Base-by-base conservation (phyloP, 306 rosid genomes). In the Lathyrus aphaca region DNA sequence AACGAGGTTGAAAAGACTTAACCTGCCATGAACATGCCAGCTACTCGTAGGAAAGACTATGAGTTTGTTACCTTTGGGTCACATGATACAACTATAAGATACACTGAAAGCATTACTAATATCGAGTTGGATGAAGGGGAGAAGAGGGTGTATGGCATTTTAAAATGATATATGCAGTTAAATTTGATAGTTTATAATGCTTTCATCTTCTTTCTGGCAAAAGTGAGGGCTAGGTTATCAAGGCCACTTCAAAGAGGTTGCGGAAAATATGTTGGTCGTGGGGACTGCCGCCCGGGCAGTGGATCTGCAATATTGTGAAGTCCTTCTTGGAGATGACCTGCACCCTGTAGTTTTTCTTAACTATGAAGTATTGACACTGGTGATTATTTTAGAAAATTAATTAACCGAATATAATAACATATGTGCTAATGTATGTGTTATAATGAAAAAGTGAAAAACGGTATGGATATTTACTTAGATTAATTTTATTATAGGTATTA, bases 1-100 rank as follows among this genome's bases (percentile, higher is more conserved):
- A 97, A 96, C 10, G 85, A 79, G 67, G 64, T 95, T 74, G 95
- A 87, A 45, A 91, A 91, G 86, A 61, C 89, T 78, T 95, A 88
- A 71, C 95, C 91, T 73, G 97, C 99, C 0, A 86, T 97, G 66
- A 95, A 91, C 79, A 95, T 95, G 99, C 96, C 99, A 23, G 89
- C 96, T 25, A 97, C 97, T 10, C 93, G 91, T 64, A 86, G 99
- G 77, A 95, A 81, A 74, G 99, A 95, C 80, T 95, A 91, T 74
- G 99, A 97, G 46, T 95, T 95, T 86, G 85, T 95, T 67, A 89
- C 97, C 66, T 95, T 95, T 79, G 91, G 83, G 77, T 74, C 97
- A 37, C 96, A 89, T 67, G 95, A 86, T 71, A 92, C 92, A 71
- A 95, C 99, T 4, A 86, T 91, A 71, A 82, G 85, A 12, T 95